These are phyloP conservation scores for Hymenoscyphus salicellus DNA, from an alignment of 2,329 filamentous ascomycete species.

Conservation along the genomic window DNA sequence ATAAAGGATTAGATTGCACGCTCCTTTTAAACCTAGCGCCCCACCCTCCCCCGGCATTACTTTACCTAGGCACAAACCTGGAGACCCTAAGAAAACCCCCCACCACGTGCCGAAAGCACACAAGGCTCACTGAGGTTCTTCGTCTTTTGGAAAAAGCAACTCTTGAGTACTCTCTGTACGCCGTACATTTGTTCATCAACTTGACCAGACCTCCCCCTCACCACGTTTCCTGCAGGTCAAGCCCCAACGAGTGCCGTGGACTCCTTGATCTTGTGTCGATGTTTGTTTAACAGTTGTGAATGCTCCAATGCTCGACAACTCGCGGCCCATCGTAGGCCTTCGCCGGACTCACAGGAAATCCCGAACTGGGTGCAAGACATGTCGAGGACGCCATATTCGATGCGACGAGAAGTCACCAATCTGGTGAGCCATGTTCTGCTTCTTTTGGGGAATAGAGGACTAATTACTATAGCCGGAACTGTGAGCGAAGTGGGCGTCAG, in stretches of 20 bases:
- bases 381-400: slow-evolving; percentile 13
- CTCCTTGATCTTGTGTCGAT: background rate
- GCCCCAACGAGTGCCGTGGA: background rate
- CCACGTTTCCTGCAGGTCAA: background rate
- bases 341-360: slow-evolving; percentile 14
- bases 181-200: background rate
- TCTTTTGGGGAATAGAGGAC: background rate
- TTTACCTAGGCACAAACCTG: background rate
- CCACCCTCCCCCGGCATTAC: background rate
- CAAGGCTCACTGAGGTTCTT: background rate
- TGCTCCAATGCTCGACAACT: slow-evolving; percentile 10
- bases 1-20: background rate
- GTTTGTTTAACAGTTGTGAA: background rate
- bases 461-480: slow-evolving; percentile 10
- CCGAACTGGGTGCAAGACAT: slow-evolving; percentile 12
- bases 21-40: slow-evolving; percentile 3
- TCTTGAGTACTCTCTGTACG: background rate
- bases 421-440: slow-evolving; percentile 6
- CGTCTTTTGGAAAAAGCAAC: background rate
- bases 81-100: background rate
- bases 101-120: slow-evolving; percentile 1
- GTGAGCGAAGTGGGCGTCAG: slow-evolving; percentile 14
- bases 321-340: slow-evolving; percentile 7
- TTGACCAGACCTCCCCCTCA: background rate
- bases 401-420: slow-evolving; percentile 13